Conservation (phyloP, 1,139 yeast species). For the Sugiyamaella castrensis region DNA sequence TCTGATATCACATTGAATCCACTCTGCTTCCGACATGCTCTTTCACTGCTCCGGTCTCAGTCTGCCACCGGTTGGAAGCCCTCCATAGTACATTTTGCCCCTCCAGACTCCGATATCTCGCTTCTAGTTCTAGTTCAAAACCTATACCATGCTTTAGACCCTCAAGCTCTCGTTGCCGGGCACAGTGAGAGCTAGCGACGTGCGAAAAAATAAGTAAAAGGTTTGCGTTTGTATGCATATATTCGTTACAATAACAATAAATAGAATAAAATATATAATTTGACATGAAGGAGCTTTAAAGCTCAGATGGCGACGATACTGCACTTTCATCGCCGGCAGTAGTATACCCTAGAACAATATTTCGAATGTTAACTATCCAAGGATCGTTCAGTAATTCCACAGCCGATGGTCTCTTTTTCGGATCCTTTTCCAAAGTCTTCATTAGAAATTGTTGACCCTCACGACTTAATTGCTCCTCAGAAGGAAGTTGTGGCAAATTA, state of each 20-base stretch:
- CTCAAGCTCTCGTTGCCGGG: no score
- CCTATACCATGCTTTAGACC: no score
- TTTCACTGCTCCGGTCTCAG: no score
- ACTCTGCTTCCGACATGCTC: no score
- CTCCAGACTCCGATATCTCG: no score
- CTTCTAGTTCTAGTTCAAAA: no score
- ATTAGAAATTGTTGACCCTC: constrained; percentile 69
- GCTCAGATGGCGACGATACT: constrained; percentile 11
- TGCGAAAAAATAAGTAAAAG: no score
- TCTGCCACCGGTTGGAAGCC: no score
- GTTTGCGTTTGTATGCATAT: background rate
- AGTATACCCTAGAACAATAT: constrained; percentile 22
- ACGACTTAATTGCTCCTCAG: constrained; percentile 69
- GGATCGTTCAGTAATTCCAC: constrained; percentile 84
- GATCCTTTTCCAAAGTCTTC: constrained; percentile 80
- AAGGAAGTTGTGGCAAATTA: constrained; percentile 82
- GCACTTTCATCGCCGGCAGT: constrained; percentile 11
- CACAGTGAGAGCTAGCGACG: no score
- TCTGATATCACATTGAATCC: no score
- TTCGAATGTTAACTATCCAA: constrained; percentile 50
- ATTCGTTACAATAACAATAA: background rate
- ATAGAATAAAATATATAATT: constrained; percentile 3
- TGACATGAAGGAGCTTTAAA: background rate
- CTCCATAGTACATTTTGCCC: no score
- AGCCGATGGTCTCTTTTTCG: constrained; percentile 75